Base-by-base conservation (phyloP, 2,329 filamentous ascomycete species). In the Bipolaris zeicola region DNA sequence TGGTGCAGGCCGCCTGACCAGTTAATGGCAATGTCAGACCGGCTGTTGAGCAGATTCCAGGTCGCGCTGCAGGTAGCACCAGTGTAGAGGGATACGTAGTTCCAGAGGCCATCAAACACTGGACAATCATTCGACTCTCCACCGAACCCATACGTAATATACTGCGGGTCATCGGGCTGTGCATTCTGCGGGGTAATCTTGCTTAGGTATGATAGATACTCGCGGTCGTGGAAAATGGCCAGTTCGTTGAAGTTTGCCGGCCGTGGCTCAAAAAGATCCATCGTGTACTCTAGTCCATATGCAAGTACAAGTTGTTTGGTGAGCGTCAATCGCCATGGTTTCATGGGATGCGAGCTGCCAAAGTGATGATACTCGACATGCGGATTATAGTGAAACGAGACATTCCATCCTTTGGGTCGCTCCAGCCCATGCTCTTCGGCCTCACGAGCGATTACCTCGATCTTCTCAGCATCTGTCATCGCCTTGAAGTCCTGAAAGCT, bases 1-100 rank as follows among this genome's bases (percentile, higher is more conserved):
- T 99, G 95, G 76, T 99, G 95, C 28, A 99, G 84, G 10, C 95
- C 95, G 34, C 95, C 95, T 16, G 92, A 95, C 95, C 95, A 99
- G 69, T 96, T 96, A 71, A 99, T 92, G 52, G 95, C 95, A 72
- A 99, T 97, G 71, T 98, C 91, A 28, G 92, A 92, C 77, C 96
- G 90, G 45, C 88, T 84, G 69, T 91, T 89, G 72, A 89, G 90
- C 36, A 99, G 87, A 73, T 96, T 96, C 58, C 91, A 87, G 13
- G 95, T 93, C 14, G 94, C 95, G 72, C 96, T 92, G 52, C 98
- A 84, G 2, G 92, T 96, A 41, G 90, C 91, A 37, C 95, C 95
- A 1, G 92, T 90, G 67, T 96, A 98, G 69, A 97, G 87, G 44
- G 92, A 94, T 71, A 94, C 96, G 79, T 97, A 99, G 72, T 96